Percentiles rank a stretch among this genome's conserved stretches.
phyloP scores from a whole-genome alignment of 2,329 filamentous ascomycete genomes.

The Periconia sp. region DNA sequence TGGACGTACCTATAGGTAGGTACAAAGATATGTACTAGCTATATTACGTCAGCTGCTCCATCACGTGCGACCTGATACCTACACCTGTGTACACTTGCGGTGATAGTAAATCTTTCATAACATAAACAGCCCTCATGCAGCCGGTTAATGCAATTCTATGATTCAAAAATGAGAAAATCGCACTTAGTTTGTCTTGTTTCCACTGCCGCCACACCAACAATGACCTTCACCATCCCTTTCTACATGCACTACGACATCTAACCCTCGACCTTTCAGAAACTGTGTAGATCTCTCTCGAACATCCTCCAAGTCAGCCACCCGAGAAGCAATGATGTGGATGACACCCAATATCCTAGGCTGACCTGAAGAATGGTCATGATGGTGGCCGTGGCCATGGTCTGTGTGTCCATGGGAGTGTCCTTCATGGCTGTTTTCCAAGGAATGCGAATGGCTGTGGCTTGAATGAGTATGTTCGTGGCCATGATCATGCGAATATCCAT shows the following conservation, averaged over 20 bases:
- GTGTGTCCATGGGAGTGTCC: constrained; percentile 35
- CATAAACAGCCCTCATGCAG: too few species aligned
- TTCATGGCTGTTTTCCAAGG: constrained; percentile 17
- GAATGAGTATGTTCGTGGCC: constrained; percentile 12
- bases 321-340: constrained; percentile 79
- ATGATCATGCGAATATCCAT: constrained; percentile 40
- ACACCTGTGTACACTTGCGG: too few species aligned
- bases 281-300: constrained; percentile 75
- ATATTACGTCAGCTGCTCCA: too few species aligned
- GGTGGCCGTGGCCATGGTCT: constrained; percentile 40
- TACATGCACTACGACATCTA: constrained; percentile 85
- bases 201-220: constrained; percentile 64
- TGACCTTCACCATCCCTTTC: constrained; percentile 76
- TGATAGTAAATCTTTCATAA: too few species aligned
- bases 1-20: too few species aligned
- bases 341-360: constrained; percentile 69
- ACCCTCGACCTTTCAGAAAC: constrained; percentile 69
- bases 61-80: too few species aligned
- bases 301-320: constrained; percentile 75
- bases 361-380: constrained; percentile 27
- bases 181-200: constrained; percentile 29
- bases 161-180: not conserved
- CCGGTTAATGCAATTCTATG: not conserved
- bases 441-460: constrained; percentile 23
- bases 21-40: too few species aligned